These are phyloP conservation scores for Tubosaeta sp. DNA, from an alignment of 768 basidiomycete species.

Conservation along the genomic window DNA sequence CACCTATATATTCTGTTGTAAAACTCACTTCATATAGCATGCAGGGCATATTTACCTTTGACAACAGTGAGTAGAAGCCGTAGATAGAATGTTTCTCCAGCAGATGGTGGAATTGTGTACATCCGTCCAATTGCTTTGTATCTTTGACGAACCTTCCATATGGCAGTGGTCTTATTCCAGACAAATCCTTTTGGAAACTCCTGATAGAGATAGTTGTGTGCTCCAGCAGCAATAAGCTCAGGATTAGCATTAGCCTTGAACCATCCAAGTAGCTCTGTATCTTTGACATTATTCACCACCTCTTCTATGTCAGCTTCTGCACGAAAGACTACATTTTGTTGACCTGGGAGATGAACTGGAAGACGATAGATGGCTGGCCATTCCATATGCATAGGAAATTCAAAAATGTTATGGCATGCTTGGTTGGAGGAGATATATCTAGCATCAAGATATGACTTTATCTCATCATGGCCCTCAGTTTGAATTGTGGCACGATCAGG, in stretches of 20 bases:
- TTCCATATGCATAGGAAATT: conserved; percentile 3
- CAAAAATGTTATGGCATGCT: conserved; percentile 1
- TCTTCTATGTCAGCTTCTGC: conserved; percentile 21
- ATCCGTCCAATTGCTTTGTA: conserved; percentile 15
- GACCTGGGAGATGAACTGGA: background rate
- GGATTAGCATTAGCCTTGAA: conserved; percentile 29
- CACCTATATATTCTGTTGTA: conserved; percentile 14
- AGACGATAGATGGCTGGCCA: conserved; percentile 6
- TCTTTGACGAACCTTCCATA: conserved; percentile 29
- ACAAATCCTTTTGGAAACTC: conserved; percentile 33
- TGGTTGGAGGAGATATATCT: conserved; percentile 4
- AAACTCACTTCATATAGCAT: too few relatives aligned
- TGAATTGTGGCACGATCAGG: conserved; percentile 11
- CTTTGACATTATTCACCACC: conserved; percentile 8
- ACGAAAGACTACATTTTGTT: conserved; percentile 21
- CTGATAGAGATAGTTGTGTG: conserved; percentile 27
- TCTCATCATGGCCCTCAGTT: background rate
- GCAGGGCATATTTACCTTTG: conserved; percentile 11
- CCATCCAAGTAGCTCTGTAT: conserved; percentile 28
- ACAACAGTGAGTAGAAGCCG: conserved; percentile 36
- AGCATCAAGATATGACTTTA: background rate
- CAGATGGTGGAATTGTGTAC: conserved; percentile 12
- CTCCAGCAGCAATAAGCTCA: conserved; percentile 1
- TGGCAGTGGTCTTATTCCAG: conserved; percentile 11
- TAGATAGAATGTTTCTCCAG: conserved; percentile 40